Evolutionary conservation across 73 alveolate species (phyloP), one percentile per base, ranked within the genome.

Genomic region (Uronychia setigera): DNA sequence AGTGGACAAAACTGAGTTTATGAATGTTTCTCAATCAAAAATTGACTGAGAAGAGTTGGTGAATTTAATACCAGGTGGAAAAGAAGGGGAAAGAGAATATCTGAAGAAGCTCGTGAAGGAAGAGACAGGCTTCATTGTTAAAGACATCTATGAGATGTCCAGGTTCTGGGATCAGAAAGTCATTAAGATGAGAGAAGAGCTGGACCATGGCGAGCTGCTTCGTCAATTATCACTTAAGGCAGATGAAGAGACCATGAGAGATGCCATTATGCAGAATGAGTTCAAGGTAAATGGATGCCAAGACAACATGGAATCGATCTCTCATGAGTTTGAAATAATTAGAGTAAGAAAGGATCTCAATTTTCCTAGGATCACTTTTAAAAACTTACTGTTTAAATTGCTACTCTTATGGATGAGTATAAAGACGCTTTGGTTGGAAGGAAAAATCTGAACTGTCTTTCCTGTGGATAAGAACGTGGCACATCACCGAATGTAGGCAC

Each of bases 71-170:
- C 67, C 67, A 11, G 67, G 67, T 5, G 67, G 67, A 5, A 46
- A 5, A 46, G 67, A 46, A 46, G 67, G 67, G 19, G 67, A 46
- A 19, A 5, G 5, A 46, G 67, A 5, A 11, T 19, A 46, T 46
- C 67, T 46, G 5, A 46, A 46, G 67, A 46, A 46, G 67, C 67
- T 46, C 67, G 67, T 46, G 67, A 46, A 46, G 67, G 67, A 46
- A 19, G 67, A 46, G 19, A 46, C 67, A 11, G 67, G 67, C n/a
- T 46, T 46, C 67, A 5, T 46, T 5, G 67, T 46, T 11, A 46
- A 46, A 19, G 67, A 46, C 19, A 19, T 46, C 67, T 46, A 46
- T 19, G 67, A 46, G 67, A 5, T 46, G 5, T 46, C 67, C 19
- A 46, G 19, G 19, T 11, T 46, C n/a, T 11, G 5, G 67, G 67